Evolutionary conservation across 2,329 filamentous ascomycete genomes (phyloP).

Genomic region (Lasiodiplodia citricola): DNA sequence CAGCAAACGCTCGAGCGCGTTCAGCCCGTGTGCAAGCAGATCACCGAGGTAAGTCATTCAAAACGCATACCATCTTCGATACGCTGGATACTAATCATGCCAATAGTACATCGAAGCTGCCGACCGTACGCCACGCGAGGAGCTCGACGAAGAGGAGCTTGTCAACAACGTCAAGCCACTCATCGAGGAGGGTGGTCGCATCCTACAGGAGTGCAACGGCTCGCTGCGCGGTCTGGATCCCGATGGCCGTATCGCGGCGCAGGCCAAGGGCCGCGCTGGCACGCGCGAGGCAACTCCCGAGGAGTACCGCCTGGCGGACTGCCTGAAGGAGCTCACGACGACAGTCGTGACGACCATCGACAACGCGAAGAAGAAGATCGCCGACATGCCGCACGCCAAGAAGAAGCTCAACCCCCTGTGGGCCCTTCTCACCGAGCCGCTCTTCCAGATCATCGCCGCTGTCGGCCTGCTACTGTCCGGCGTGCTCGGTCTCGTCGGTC

Average conservation of each 20-base stretch:
- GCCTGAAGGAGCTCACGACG: constrained; percentile 83
- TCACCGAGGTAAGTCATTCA: constrained; percentile 69
- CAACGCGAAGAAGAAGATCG: constrained; percentile 83
- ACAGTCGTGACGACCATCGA: constrained; percentile 84
- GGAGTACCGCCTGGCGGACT: constrained; percentile 82
- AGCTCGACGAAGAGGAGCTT: constrained; percentile 87
- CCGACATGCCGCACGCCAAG: constrained; percentile 92
- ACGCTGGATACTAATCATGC: constrained; percentile 30
- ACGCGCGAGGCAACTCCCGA: constrained; percentile 79
- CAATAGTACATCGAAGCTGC: constrained; percentile 75
- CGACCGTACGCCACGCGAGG: constrained; percentile 80
- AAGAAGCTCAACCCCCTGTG: constrained; percentile 93
- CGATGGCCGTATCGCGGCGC: constrained; percentile 81
- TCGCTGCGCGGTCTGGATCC: constrained; percentile 86
- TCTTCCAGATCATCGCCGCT: constrained; percentile 90
- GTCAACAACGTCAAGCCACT: constrained; percentile 86
- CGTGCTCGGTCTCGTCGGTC: constrained; percentile 83
- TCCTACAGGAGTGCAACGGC: constrained; percentile 85
- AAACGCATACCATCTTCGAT: background rate
- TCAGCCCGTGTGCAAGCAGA: constrained; percentile 84
- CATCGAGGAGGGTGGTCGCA: constrained; percentile 82
- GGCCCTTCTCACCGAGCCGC: constrained; percentile 79
- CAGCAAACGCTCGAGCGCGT: constrained; percentile 82
- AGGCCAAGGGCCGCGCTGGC: constrained; percentile 81
- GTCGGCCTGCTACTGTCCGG: constrained; percentile 83